Evolutionary conservation across 176 grass and related monocot genomes (phyloP), one percentile per base, ranked within the genome.

Genomic region (Oryza punctata): DNA sequence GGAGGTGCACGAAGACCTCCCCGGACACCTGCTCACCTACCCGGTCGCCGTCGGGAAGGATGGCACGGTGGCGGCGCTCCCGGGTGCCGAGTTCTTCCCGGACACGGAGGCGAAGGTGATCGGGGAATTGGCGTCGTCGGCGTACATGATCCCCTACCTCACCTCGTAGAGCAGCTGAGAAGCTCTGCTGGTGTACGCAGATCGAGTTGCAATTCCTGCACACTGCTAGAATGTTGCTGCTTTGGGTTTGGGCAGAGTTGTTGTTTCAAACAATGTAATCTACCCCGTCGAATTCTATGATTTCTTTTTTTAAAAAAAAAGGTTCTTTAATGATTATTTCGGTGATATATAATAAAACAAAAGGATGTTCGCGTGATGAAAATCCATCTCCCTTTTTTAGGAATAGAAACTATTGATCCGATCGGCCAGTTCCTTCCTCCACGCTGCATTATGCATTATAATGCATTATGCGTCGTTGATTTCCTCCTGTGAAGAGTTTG

Each of bases 11-110:
- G 66, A 61, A 2, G 95, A 98, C 85, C 91, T 98, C 30, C 95
- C 95, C 0, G 95, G 95, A 0, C 92, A 98, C 87, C 92, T 98
- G 1, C 89, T 95, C 25, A 88, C 89, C 38, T 98, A 98, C 59
- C 95, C 96, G 0, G 23, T 95, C 35, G 74, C 69, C 0, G 43
- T 98, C 54, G 30, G 35, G 0, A 82, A 76, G 47, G 91, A 93
- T 1, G 95, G 95, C 40, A 40, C 50, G 0, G 76, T 95, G 18
- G 85, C 37, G 4, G 88, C 94, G 73, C 47, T 98, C 63, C 92
- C 95, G 0, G 95, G 95, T 0, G 84, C 79, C 11, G 88, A 85
- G 29, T 81, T 63, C 72, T 95, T 98, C 87, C 95, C 92, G 0
- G 92, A 95, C 74, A 95, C 91, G 0, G 63, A 65, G 21, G 92